These are phyloP conservation scores for Fraxinus greggii DNA, from an alignment of 305 asterid species.

Conservation along the genomic window DNA sequence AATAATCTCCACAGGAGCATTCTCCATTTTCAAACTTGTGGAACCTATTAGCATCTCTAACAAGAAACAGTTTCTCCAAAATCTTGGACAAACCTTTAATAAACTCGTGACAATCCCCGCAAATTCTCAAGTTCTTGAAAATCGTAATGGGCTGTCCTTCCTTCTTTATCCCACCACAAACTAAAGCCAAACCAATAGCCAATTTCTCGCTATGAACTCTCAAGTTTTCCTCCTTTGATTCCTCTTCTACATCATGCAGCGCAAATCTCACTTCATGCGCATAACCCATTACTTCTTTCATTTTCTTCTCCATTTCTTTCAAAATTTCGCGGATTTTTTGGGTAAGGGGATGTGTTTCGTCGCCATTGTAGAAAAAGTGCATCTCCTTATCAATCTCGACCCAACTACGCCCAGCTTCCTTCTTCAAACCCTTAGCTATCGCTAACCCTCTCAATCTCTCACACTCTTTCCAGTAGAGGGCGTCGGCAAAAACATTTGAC, in stretches of 20 bases:
- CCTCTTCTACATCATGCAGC: slow-evolving; percentile 53
- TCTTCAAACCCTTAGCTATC: slow-evolving; percentile 52
- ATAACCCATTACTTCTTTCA: slow-evolving; percentile 42
- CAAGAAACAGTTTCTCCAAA: slow-evolving; percentile 35
- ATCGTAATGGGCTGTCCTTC: slow-evolving; percentile 34
- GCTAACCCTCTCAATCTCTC: slow-evolving; percentile 41
- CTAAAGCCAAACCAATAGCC: slow-evolving; percentile 49
- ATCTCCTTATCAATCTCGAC: slow-evolving; percentile 47
- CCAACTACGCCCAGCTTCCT: slow-evolving; percentile 62
- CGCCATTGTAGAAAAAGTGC: slow-evolving; percentile 47
- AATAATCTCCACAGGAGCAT: slow-evolving; percentile 49
- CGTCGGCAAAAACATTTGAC: slow-evolving; percentile 55
- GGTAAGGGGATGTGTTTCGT: slow-evolving; percentile 38
- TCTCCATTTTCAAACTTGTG: slow-evolving; percentile 48
- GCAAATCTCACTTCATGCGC: slow-evolving; percentile 37
- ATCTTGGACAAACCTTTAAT: slow-evolving; percentile 48
- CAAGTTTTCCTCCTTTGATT: slow-evolving; percentile 44
- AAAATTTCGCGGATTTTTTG: slow-evolving; percentile 35
- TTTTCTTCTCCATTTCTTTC: slow-evolving; percentile 40
- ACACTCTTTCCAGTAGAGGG: slow-evolving; percentile 51
- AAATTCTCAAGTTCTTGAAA: slow-evolving; percentile 51
- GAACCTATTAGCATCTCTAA: slow-evolving; percentile 55
- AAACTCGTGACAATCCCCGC: slow-evolving; percentile 58
- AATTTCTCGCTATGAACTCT: slow-evolving; percentile 52
- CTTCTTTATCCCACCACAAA: slow-evolving; percentile 29